These are phyloP conservation scores for Aaosphaeria arxii DNA, from an alignment of 2,329 filamentous ascomycete species.

Conservation along the genomic window DNA sequence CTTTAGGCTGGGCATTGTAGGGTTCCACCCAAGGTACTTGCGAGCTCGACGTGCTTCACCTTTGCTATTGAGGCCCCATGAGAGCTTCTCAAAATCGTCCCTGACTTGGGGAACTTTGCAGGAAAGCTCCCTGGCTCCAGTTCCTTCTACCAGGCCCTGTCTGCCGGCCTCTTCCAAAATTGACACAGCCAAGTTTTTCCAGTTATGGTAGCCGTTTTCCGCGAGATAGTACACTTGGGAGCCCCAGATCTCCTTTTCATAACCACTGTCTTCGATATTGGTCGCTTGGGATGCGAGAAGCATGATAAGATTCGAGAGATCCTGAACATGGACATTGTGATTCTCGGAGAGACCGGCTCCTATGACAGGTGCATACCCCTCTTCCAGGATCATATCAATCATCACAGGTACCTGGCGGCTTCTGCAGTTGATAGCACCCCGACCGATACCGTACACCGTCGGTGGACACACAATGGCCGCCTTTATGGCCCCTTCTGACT, in stretches of 20 bases:
- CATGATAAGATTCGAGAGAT: conserved; percentile 55
- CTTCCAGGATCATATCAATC: conserved; percentile 47
- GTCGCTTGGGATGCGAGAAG: conserved; percentile 46
- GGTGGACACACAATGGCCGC: conserved; percentile 59
- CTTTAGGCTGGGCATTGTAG: conserved; percentile 46
- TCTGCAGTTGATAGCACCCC: conserved; percentile 52
- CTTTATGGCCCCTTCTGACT: conserved; percentile 17
- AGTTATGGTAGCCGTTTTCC: conserved; percentile 61
- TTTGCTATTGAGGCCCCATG: conserved; percentile 61
- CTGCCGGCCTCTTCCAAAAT: conserved; percentile 45
- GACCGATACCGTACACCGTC: conserved; percentile 58
- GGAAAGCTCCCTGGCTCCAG: conserved; percentile 6
- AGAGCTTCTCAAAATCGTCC: conserved; percentile 49
- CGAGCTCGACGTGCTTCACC: conserved; percentile 53
- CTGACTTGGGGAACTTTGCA: conserved; percentile 3
- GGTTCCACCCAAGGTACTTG: conserved; percentile 55
- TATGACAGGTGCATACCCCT: conserved; percentile 50
- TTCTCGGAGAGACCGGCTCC: conserved; percentile 56
- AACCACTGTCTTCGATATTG: conserved; percentile 1
- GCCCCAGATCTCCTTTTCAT: conserved; percentile 51
- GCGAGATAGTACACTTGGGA: conserved; percentile 63
- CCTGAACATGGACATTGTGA: conserved; percentile 57
- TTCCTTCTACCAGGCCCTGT: conserved; percentile 43
- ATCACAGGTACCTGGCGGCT: conserved; percentile 59
- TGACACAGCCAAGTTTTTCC: conserved; percentile 54